Base-by-base conservation (phyloP, 345 rosid genomes). In the Dovyalis caffra region DNA sequence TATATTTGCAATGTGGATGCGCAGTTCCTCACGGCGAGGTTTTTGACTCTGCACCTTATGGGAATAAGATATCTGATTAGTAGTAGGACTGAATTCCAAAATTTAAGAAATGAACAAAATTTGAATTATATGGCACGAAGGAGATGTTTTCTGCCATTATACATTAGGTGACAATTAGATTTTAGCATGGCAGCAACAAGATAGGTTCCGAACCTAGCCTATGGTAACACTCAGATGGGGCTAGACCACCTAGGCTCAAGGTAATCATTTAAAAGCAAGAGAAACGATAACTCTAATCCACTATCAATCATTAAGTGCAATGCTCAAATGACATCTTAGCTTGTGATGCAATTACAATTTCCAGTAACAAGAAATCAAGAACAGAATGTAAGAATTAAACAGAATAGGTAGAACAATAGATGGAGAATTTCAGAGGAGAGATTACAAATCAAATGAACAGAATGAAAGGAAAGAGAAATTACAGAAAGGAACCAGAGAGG, bases 11-110 rank as follows among this genome's bases (percentile, higher is more conserved):
- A 93, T 86, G 78, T 93, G 96, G 35, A 80, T 78, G 31, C 97
- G 97, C 68, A 95, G 93, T 77, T 95, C 99, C 79, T 95, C 99
- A 63, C 97, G 93, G 34, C 99, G 98, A 79, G 87, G 83, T 82
- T 90, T 95, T 77, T 91, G 98, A 83, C 87, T 87, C 97, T 95
- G 92, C 84, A 80, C 68, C 67, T 29, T 66, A 20, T 28, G 58
- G 33, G n/a, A 10, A 20, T 18, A 56, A 21, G 37, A 23, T 43
- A 18, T 6, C 20, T 72, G 10, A 65, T 29, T 35, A 25, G 35
- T 20, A 33, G 35, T n/a, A n/a, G 43, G 31, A 60, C 34, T n/a
- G 37, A 31, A 58, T 38, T 6, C 29, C 37, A 63, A 65, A 37
- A 26, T 64, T 51, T 15, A 1, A 33, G 51, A 71, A 32, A 43